Percentiles rank a stretch among this genome's conserved stretches.
Evolutionary conservation across 2,329 filamentous ascomycete species (phyloP).

Genomic region (Trichoderma breve): DNA sequence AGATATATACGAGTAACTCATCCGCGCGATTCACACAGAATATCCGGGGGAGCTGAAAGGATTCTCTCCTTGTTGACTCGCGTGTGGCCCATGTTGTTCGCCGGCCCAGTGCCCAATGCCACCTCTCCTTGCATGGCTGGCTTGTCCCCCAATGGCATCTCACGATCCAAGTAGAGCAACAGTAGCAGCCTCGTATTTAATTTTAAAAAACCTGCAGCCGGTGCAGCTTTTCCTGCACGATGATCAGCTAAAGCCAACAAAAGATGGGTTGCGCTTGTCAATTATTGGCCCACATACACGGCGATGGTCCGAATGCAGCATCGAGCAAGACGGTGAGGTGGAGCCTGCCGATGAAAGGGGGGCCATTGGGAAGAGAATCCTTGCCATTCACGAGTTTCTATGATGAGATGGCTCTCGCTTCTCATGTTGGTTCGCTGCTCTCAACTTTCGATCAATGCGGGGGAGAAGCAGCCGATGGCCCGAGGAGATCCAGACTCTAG

Average conservation of each 20-base stretch:
- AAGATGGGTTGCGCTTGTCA: neutral
- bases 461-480: constrained; percentile 12
- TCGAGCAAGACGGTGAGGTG: constrained; percentile 7
- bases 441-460: neutral
- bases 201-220: neutral
- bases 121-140: neutral
- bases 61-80: neutral
- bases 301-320: constrained; percentile 18
- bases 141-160: neutral
- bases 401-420: neutral
- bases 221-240: neutral
- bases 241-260: neutral
- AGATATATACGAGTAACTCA: neutral
- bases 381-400: neutral
- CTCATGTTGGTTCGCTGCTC: neutral
- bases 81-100: neutral
- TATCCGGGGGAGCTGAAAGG: neutral
- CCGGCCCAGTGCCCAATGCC: neutral
- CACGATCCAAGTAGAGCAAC: neutral
- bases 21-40: neutral
- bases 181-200: constrained; percentile 9
- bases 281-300: constrained; percentile 15
- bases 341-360: neutral
- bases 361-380: constrained; percentile 7
- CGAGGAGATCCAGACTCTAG: neutral